phyloP scores from a whole-genome alignment of 2,329 filamentous ascomycete species.

The Ophiostoma ulmi region DNA sequence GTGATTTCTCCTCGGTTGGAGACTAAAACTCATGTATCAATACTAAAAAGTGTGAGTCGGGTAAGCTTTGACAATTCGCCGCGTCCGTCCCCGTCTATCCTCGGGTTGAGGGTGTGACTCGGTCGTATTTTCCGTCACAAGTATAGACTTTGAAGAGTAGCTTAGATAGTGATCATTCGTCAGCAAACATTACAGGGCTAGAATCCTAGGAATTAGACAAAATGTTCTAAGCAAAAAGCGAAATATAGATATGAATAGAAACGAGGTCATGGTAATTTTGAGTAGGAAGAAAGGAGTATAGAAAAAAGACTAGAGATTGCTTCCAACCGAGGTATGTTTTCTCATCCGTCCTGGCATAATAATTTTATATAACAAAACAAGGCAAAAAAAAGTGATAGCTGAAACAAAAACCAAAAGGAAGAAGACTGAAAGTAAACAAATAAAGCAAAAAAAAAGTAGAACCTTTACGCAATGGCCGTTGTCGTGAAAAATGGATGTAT shows the following conservation, averaged over 20 bases:
- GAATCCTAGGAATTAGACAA: too few relatives aligned
- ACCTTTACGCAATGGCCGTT: slow-evolving; percentile 6
- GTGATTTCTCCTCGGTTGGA: not conserved
- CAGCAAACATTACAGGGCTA: too few relatives aligned
- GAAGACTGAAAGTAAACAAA: not conserved
- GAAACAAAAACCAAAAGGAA: slow-evolving; percentile 5
- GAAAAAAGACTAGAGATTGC: not conserved
- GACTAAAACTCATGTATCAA: not conserved
- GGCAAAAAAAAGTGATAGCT: not conserved
- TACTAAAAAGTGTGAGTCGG: not conserved
- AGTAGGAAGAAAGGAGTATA: not conserved
- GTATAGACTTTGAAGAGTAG: not conserved
- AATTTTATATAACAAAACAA: not conserved
- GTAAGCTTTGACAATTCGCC: not conserved
- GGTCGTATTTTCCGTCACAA: not conserved
- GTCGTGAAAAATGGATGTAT: slow-evolving; percentile 7
- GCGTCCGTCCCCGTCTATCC: not conserved
- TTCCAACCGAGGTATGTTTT: slow-evolving; percentile 5
- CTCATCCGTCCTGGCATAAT: slow-evolving; percentile 11
- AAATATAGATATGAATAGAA: not conserved
- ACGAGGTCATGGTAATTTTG: not conserved
- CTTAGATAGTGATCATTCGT: too few relatives aligned
- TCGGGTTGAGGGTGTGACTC: not conserved
- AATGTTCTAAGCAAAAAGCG: not conserved
- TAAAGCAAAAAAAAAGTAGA: not conserved